phyloP scores from a whole-genome alignment of 768 basidiomycete genomes.

The Boletus reticuloceps region DNA sequence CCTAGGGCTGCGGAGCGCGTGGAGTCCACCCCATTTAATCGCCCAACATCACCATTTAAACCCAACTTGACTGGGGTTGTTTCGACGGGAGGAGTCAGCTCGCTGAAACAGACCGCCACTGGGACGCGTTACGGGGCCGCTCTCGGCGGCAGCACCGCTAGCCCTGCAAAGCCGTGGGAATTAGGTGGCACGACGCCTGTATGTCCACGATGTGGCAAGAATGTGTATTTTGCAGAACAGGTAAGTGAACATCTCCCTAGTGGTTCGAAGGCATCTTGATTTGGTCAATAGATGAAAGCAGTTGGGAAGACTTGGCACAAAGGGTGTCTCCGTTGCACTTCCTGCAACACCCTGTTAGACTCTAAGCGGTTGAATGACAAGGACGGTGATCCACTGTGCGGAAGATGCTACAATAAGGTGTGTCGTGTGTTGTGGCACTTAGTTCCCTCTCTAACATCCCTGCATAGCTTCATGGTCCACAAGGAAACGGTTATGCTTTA shows the following conservation, averaged over 20 bases:
- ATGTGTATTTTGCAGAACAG: slow-evolving; percentile 86
- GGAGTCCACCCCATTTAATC: slow-evolving; percentile 15
- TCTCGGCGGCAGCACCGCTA: slow-evolving; percentile 41
- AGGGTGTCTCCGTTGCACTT: slow-evolving; percentile 70
- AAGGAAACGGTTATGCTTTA: slow-evolving; percentile 74
- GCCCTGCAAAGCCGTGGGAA: slow-evolving; percentile 51
- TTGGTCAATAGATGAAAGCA: slow-evolving; percentile 60
- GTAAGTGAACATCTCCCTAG: slow-evolving; percentile 31
- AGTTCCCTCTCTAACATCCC: background rate
- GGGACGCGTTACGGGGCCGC: slow-evolving; percentile 69
- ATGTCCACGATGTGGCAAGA: slow-evolving; percentile 70
- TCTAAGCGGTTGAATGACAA: slow-evolving; percentile 72
- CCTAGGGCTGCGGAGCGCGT: slow-evolving; percentile 1
- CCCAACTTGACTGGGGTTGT: slow-evolving; percentile 20
- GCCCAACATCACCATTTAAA: slow-evolving; percentile 23
- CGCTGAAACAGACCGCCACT: slow-evolving; percentile 47
- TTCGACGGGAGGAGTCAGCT: slow-evolving; percentile 9
- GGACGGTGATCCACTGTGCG: slow-evolving; percentile 69
- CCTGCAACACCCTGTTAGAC: slow-evolving; percentile 68
- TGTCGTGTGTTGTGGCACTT: background rate
- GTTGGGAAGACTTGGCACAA: slow-evolving; percentile 81
- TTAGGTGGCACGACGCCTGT: slow-evolving; percentile 47
- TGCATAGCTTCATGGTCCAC: slow-evolving; percentile 67
- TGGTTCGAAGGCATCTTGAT: slow-evolving; percentile 2
- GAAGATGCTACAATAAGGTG: slow-evolving; percentile 71